Evolutionary conservation across 768 basidiomycete species (phyloP).

Genomic region (Daedaleopsis sinensis): DNA sequence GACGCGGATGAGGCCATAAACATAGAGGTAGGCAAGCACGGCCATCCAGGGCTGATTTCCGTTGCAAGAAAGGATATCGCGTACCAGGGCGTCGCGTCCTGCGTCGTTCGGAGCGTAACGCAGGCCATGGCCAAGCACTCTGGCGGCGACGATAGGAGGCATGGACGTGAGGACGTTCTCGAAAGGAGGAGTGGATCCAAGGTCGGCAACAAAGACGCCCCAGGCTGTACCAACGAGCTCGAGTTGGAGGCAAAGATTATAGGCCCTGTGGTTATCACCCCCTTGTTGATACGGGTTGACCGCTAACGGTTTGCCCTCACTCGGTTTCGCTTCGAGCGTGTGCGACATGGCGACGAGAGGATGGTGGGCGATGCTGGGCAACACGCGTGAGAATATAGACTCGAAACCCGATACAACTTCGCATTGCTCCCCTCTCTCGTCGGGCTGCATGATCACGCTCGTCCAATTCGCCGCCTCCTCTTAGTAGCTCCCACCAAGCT

Average conservation of each 20-base stretch:
- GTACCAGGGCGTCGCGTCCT: slow-evolving; percentile 7
- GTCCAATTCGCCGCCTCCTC: too few relatives aligned
- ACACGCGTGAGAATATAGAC: too few relatives aligned
- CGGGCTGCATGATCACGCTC: too few relatives aligned
- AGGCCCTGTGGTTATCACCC: neutral
- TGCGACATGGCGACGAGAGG: neutral
- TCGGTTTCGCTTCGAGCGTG: neutral
- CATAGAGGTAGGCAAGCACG: neutral
- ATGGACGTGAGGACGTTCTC: neutral
- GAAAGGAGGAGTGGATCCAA: neutral
- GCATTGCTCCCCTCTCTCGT: too few relatives aligned
- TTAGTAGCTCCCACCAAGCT: too few relatives aligned
- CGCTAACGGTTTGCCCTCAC: neutral
- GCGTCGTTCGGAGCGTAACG: slow-evolving; percentile 8
- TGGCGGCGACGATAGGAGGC: slow-evolving; percentile 1
- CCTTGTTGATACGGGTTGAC: neutral
- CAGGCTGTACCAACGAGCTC: neutral
- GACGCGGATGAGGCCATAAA: slow-evolving; percentile 1
- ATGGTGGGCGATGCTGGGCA: too few relatives aligned
- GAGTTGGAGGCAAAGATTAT: neutral
- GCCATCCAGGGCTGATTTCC: neutral
- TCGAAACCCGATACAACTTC: too few relatives aligned
- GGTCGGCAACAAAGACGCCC: neutral
- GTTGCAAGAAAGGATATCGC: slow-evolving; percentile 8
- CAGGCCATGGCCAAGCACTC: slow-evolving; percentile 9